A percentile compares a stretch with the other conserved stretches of the same genome.
These are phyloP conservation scores for Odonthalia washingtoniensis DNA, from an alignment of 31 red algal genomes.

Conservation along the genomic window DNA sequence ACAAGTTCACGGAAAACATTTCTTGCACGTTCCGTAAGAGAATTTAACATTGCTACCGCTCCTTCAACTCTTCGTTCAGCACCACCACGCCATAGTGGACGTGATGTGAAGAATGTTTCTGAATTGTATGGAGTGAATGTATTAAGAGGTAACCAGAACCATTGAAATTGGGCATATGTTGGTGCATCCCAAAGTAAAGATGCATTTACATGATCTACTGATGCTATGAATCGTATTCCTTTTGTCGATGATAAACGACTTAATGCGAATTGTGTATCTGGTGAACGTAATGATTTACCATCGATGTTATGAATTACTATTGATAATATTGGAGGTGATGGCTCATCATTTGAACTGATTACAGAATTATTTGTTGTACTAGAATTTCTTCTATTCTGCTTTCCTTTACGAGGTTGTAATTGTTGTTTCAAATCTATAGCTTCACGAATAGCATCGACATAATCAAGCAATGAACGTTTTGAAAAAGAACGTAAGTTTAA, in stretches of 20 bases:
- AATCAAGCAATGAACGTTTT: slow-evolving; percentile 66
- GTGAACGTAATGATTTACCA: slow-evolving; percentile 64
- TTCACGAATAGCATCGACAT: slow-evolving; percentile 61
- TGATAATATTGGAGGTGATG: no score
- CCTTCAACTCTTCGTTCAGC: slow-evolving; percentile 67
- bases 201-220: slow-evolving; percentile 94
- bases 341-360: no score
- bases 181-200: slow-evolving; percentile 86
- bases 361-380: no score
- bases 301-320: slow-evolving; percentile 96
- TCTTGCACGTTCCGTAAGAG: slow-evolving; percentile 69
- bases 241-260: slow-evolving; percentile 51
- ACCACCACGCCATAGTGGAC: slow-evolving; percentile 57
- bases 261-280: slow-evolving; percentile 73
- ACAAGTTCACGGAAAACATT: slow-evolving; percentile 74
- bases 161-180: slow-evolving; percentile 68
- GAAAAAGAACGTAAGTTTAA: slow-evolving; percentile 28
- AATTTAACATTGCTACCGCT: slow-evolving; percentile 75
- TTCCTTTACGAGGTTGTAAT: no score
- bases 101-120: slow-evolving; percentile 71
- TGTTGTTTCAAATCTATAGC: slow-evolving; percentile 12
- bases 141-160: slow-evolving; percentile 76
- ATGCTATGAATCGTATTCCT: slow-evolving; percentile 69
- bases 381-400: no score
- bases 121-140: slow-evolving; percentile 75